A percentile compares a stretch with the other conserved stretches of the same genome.
Conservation (phyloP, 2,329 filamentous ascomycete species). For the Diaporthe sp. region DNA sequence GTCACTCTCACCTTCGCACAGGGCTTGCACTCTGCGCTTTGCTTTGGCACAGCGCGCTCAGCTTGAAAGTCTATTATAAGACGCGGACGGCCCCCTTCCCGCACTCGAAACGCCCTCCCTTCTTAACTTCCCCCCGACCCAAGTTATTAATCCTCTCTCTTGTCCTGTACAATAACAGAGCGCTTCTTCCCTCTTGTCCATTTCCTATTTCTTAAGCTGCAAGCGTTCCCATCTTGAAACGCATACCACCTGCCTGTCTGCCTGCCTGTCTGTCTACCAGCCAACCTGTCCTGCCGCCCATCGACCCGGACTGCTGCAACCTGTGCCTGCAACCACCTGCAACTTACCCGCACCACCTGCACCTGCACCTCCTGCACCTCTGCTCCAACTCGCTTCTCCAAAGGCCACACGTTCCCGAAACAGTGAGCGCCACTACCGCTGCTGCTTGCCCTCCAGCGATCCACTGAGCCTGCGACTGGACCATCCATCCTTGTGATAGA, state of each 20-base stretch:
- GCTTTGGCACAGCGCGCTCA: slow-evolving; percentile 30
- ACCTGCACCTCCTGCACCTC: not conserved
- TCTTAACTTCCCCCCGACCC: slow-evolving; percentile 23
- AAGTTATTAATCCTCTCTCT: slow-evolving; percentile 33
- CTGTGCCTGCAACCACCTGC: slow-evolving; percentile 20
- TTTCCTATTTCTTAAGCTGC: slow-evolving; percentile 21
- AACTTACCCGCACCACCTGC: slow-evolving; percentile 2
- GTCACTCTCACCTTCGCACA: slow-evolving; percentile 28
- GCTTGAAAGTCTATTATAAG: slow-evolving; percentile 38
- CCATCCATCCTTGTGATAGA: slow-evolving; percentile 33
- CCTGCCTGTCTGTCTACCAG: not conserved
- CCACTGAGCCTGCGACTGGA: slow-evolving; percentile 32
- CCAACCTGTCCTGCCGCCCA: not conserved
- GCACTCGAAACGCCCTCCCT: slow-evolving; percentile 37
- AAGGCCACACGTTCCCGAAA: slow-evolving; percentile 13
- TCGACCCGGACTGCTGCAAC: slow-evolving; percentile 4
- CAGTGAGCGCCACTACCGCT: not conserved
- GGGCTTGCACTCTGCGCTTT: slow-evolving; percentile 30
- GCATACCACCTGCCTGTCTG: slow-evolving; percentile 13
- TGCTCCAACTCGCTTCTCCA: slow-evolving; percentile 27
- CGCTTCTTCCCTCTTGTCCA: slow-evolving; percentile 27
- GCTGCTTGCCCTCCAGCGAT: slow-evolving; percentile 14
- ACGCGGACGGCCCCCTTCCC: slow-evolving; percentile 38
- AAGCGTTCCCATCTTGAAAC: slow-evolving; percentile 30
- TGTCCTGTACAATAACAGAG: slow-evolving; percentile 33